These are phyloP conservation scores for Eutrema salsugineum DNA, from an alignment of 441 rosid species.

Conservation along the genomic window DNA sequence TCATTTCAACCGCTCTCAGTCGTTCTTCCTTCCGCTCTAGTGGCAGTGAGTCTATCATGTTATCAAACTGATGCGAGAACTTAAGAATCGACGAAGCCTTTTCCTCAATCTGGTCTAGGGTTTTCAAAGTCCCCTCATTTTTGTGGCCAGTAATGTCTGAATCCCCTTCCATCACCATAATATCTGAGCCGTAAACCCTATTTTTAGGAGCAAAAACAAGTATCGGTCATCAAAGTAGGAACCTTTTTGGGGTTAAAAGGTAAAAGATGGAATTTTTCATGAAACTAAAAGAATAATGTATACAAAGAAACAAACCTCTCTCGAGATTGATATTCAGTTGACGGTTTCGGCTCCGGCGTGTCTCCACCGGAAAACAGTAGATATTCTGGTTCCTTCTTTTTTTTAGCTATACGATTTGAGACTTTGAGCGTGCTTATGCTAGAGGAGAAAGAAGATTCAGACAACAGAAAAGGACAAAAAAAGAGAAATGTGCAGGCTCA, in stretches of 20 bases:
- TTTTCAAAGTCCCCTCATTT: constrained; percentile 42
- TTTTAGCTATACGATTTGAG: neutral
- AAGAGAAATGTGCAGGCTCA: neutral
- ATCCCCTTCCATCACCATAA: neutral
- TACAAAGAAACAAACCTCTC: neutral
- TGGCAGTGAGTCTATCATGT: neutral
- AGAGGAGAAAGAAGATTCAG: neutral
- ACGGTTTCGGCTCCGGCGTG: neutral
- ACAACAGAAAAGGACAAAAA: neutral
- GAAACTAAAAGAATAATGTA: neutral
- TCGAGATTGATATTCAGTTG: neutral
- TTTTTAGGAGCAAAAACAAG: neutral
- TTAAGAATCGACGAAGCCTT: neutral
- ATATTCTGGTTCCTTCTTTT: neutral
- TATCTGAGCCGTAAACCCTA: neutral
- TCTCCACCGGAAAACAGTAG: neutral
- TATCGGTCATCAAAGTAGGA: neutral
- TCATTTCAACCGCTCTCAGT: neutral
- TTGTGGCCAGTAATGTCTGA: neutral
- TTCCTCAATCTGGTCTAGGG: neutral
- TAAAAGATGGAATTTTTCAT: neutral
- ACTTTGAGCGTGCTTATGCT: neutral
- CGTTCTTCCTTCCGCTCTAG: constrained; percentile 3
- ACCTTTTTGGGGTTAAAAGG: no score
- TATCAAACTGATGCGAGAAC: neutral